Evolutionary conservation across 2,329 filamentous ascomycete species (phyloP).

Genomic region (Macrophomina pseudophaseolina): DNA sequence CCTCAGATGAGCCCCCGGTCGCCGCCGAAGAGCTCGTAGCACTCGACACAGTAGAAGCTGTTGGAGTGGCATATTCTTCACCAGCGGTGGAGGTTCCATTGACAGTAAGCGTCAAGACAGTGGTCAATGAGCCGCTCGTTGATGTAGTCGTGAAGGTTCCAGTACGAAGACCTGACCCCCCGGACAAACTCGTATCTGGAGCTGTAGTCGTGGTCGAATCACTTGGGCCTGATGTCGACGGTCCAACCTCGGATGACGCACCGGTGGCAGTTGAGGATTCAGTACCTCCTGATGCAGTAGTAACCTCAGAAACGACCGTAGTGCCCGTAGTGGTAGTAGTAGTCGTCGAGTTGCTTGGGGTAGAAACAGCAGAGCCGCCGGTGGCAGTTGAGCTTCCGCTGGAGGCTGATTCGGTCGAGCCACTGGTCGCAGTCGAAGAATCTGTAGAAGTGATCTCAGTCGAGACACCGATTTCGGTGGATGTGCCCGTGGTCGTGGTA

Average conservation of each 20-base stretch:
- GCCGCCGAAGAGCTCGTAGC: background rate
- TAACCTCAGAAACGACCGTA: background rate
- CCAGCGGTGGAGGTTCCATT: background rate
- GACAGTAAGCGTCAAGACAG: background rate
- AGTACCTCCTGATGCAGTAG: background rate
- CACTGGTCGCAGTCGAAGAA: background rate
- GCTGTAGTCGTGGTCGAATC: background rate
- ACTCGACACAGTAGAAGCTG: background rate
- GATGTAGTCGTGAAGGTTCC: background rate
- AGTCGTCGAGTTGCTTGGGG: constrained; percentile 8
- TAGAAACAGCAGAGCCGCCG: background rate
- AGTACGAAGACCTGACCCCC: background rate
- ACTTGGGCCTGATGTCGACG: background rate
- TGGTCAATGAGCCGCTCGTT: background rate
- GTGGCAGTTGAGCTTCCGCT: background rate
- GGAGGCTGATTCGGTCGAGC: background rate
- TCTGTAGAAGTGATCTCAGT: constrained; percentile 15
- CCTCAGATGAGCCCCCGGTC: constrained; percentile 29
- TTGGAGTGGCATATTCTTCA: background rate
- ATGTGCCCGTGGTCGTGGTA: background rate
- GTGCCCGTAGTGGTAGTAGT: background rate
- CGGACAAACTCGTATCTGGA: background rate
- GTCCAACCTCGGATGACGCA: background rate
- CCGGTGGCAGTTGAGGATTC: background rate
- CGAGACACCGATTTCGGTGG: background rate